Conservation (phyloP, 177 flowering plant genomes). For the Vitis hybrid region DNA sequence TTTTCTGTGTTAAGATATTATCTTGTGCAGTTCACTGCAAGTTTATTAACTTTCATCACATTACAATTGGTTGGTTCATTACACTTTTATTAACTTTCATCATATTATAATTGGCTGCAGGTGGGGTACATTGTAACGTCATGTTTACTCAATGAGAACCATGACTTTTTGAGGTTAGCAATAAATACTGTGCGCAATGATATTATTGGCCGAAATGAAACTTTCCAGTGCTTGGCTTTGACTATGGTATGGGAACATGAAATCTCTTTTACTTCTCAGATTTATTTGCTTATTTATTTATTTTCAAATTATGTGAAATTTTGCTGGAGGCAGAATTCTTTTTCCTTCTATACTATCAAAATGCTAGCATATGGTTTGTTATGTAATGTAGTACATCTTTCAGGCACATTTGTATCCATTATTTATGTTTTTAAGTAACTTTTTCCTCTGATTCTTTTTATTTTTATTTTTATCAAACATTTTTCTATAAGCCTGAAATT, state of each 20-base stretch:
- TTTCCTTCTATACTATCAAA: too few relatives aligned
- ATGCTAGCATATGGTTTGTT: too few relatives aligned
- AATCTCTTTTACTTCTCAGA: not conserved
- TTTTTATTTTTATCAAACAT: too few relatives aligned
- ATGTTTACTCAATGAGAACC: constrained; percentile 93
- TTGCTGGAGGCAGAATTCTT: too few relatives aligned
- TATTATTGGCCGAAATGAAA: constrained; percentile 97
- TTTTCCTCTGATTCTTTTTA: too few relatives aligned
- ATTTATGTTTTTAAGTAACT: too few relatives aligned
- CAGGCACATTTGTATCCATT: too few relatives aligned
- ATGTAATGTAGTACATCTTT: too few relatives aligned
- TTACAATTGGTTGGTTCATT: not conserved
- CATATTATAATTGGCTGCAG: constrained; percentile 49
- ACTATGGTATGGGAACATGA: constrained; percentile 70
- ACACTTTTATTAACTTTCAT: not conserved
- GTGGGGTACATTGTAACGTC: constrained; percentile 98
- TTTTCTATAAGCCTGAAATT: too few relatives aligned
- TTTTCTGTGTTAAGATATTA: too few relatives aligned
- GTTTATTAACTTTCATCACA: too few relatives aligned
- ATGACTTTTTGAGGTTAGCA: constrained; percentile 92
- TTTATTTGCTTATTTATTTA: not conserved
- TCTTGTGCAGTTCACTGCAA: too few relatives aligned
- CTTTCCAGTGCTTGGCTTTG: constrained; percentile 95
- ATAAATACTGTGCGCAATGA: constrained; percentile 98
- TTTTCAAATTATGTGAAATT: not conserved